Conservation (phyloP, 73 alveolate genomes). For the Loxodes magnus region DNA sequence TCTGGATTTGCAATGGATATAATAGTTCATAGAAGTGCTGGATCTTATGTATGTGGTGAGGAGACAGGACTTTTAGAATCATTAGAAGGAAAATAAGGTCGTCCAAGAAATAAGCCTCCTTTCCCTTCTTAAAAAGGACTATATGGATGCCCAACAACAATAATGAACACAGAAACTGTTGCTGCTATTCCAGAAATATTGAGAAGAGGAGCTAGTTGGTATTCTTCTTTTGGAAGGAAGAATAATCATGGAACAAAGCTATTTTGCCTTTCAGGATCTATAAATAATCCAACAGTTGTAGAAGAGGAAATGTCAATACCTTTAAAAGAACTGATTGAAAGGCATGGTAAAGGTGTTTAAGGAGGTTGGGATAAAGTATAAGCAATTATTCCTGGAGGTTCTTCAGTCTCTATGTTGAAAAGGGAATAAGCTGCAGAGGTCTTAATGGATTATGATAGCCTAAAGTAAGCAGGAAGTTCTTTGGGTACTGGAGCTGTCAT, state of each 20-base stretch:
- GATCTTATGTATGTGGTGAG: slow-evolving; percentile 85
- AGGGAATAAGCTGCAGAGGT: slow-evolving; percentile 57
- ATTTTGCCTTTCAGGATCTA: slow-evolving; percentile 74
- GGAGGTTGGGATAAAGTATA: slow-evolving; percentile 86
- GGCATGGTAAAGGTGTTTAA: slow-evolving; percentile 83
- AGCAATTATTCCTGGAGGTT: slow-evolving; percentile 81
- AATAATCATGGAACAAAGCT: slow-evolving; percentile 74
- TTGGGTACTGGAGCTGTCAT: slow-evolving; percentile 91
- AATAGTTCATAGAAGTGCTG: slow-evolving; percentile 64
- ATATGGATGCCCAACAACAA: slow-evolving; percentile 85
- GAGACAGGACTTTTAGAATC: slow-evolving; percentile 74
- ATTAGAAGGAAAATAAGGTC: slow-evolving; percentile 78
- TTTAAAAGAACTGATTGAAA: slow-evolving; percentile 62
- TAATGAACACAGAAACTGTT: slow-evolving; percentile 80
- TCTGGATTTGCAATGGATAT: slow-evolving; percentile 52
- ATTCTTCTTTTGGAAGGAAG: slow-evolving; percentile 67
- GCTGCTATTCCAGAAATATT: slow-evolving; percentile 74
- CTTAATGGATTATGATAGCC: slow-evolving; percentile 81
- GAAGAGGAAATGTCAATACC: slow-evolving; percentile 85
- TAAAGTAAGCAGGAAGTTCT: slow-evolving; percentile 61
- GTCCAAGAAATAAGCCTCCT: slow-evolving; percentile 85
- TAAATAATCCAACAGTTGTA: slow-evolving; percentile 75
- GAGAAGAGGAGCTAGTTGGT: slow-evolving; percentile 83
- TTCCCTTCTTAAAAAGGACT: slow-evolving; percentile 87
- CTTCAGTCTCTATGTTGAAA: slow-evolving; percentile 79